Base-by-base conservation (phyloP, 352 stramenopile species). In the Pythium grandisporangium region DNA sequence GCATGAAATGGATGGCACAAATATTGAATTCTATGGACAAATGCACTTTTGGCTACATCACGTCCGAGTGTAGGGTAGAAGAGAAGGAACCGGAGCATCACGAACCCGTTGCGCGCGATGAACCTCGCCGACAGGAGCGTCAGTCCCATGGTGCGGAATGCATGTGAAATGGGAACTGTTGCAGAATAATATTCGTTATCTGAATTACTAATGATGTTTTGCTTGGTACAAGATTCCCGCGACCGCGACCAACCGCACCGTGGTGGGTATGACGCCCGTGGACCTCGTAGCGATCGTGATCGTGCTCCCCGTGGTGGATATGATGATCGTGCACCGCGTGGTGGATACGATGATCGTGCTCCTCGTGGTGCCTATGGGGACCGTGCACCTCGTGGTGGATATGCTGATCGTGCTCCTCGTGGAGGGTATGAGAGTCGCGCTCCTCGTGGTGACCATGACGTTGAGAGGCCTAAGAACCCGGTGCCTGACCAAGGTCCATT, bases 401-500 rank as follows among this genome's bases (percentile, higher is more conserved):
- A 63, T 33, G 49, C 61, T n/a, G 51, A 56, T 22, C 48, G 46
- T 27, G 51, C 51, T 21, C 45, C 43, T 26, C 63, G 63, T 26
- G 42, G 46, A 10, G 36, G 48, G 5, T 20, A 35, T 30, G 39
- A 45, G 8, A 30, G 44, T 17, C 24, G 51, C 19, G 29, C 38
- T 5, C 37, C 41, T 7, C 36, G 51, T 27, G 47, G 41, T 23
- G 52, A 45, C 26, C 57, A 65, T 35, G 42, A 52, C 4, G 43
- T 33, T 4, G 56, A 84, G 24, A 73, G 70, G 20, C 67, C 55
- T 8, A 84, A 90, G 69, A 90, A 76, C 35, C 70, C 79, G 3
- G 59, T 93, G 37, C 82, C 82, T 20, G 77, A 93, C 37, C 58
- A 70, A 2, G 63, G 65, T 25, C 82, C 81, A 21, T 94, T 63